Evolutionary conservation across 2,329 filamentous ascomycete species (phyloP), one percentile per base, ranked within the genome.

Genomic region (Arachnopeziza araneosa): DNA sequence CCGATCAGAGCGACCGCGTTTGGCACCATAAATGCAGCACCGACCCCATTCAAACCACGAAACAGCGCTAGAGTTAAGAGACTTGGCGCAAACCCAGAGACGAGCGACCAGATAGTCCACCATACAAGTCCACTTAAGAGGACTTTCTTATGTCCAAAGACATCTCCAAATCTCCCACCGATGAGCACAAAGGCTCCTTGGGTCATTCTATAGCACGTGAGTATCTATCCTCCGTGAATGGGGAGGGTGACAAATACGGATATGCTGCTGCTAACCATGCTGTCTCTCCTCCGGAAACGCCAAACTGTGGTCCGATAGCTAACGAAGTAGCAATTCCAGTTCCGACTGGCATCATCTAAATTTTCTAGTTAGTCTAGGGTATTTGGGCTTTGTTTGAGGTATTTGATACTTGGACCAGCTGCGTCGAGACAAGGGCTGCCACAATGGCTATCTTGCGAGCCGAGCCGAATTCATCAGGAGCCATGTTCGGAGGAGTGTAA

Each of bases 1-100:
- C 74, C 74, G 30, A 83, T 73, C 58, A 80, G 73, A 0, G 80
- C 79, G 0, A 83, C 76, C 0, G 77, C 76, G 63, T 82, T 83
- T 0, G 80, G 80, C 72, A 81, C 77, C 24, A 82, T 71, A 9
- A 80, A 70, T 0, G 76, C 79, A 2, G 76, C 80, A 0, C 80
- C 80, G 9, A 81, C 73, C 0, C 81, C 81, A 0, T 75, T 75
- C 2, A 84, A 65, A 1, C 76, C 80, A 1, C 80, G 73, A 48
- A 76, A 70, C 1, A 75, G 69, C 23, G 76, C 71, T 59, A 82
- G 80, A 0, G 75, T 67, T 2, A 77, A 70, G 50, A 77, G 77
- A 2, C 36, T 56, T n/a, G 70, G 74, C 1, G 69, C 72, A 59
- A 81, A 81, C 0, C 74, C 78, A 54, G 74, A 78, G 10, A 72